Base-by-base conservation (phyloP, 2,329 filamentous ascomycete genomes). In the Akanthomyces muscarius region DNA sequence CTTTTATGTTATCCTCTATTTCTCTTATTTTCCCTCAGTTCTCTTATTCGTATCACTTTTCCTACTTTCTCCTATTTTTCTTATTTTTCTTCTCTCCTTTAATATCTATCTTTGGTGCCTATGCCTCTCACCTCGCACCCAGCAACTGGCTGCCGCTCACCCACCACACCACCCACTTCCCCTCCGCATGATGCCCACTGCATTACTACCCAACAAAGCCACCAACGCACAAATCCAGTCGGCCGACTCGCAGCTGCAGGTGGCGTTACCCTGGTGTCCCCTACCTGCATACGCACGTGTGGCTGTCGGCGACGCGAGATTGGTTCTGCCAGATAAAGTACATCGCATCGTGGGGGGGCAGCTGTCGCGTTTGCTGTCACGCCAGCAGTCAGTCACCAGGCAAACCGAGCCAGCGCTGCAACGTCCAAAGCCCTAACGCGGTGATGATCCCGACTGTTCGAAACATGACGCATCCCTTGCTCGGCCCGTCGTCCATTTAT, bases 311-410 rank as follows among this genome's bases (percentile, higher is more conserved):
- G 54, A 42, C 54, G 38, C 53, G 21, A 63, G 61, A 63, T 63
- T 63, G 61, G 61, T 33, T 41, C 61, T 63, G 50, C 58, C 28
- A 47, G 58, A 60, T 60, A 52, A 23, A 60, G 57, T 60, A 23
- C 47, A 23, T 60, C 18, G 44, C 57, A 53, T 60, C 57, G 45
- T 50, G 56, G 56, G 28, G 28, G 28, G 30, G 44, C 44, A 50
- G 21, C 56, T 42, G 56, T n/a, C 54, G 44, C 33, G 45, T 59
- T 50, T 25, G 33, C 30, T 41, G 56, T 59, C 56, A 59, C 45
- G 45, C 51, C 51, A 41, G 33, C 33, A 41, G 51, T 38, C 33
- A 30, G 33, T 48, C n/a, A 38, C 44, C 42, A 50, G 55, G 18
- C 53, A 56, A 36, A 7, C n/a, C 44, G 14, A 38, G 55, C 28